Percentiles rank a stretch among this genome's conserved stretches.
Conservation (phyloP, 2,329 filamentous ascomycete genomes). For the Penicillium janthinellum region DNA sequence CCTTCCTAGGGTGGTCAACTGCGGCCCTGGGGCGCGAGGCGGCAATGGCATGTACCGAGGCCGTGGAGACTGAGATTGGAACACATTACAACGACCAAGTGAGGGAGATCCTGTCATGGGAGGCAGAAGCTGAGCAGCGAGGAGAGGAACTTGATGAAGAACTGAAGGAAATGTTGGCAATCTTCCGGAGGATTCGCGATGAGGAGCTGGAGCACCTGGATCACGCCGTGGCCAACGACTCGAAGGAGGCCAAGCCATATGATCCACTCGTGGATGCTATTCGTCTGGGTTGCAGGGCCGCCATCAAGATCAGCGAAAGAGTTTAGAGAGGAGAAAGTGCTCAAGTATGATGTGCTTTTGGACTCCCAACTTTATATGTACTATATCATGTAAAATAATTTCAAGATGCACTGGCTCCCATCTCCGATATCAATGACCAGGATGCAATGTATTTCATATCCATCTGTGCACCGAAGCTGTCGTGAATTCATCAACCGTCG, state of each 20-base stretch:
- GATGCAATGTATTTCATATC: background rate
- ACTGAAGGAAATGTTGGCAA: conserved; percentile 69
- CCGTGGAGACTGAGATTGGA: conserved; percentile 97
- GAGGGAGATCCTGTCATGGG: conserved; percentile 76
- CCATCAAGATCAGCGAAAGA: conserved; percentile 78
- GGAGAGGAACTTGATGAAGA: conserved; percentile 83
- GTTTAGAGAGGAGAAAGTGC: conserved; percentile 33
- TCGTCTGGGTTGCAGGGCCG: conserved; percentile 82
- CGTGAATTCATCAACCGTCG: background rate
- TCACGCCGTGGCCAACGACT: conserved; percentile 90
- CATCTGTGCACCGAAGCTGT: background rate
- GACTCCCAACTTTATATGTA: background rate
- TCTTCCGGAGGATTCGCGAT: conserved; percentile 81
- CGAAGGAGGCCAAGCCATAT: conserved; percentile 85
- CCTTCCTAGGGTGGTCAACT: conserved; percentile 83
- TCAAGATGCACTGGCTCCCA: background rate
- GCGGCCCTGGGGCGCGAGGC: conserved; percentile 87
- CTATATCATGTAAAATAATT: background rate
- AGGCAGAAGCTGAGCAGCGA: conserved; percentile 69
- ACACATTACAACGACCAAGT: conserved; percentile 95
- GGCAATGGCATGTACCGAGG: conserved; percentile 98
- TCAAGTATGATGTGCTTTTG: conserved; percentile 1
- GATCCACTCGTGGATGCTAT: conserved; percentile 86
- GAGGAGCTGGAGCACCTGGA: conserved; percentile 97
- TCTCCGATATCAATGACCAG: background rate